phyloP scores from a whole-genome alignment of 305 asterid species.

The Fraxinus angustifolia region DNA sequence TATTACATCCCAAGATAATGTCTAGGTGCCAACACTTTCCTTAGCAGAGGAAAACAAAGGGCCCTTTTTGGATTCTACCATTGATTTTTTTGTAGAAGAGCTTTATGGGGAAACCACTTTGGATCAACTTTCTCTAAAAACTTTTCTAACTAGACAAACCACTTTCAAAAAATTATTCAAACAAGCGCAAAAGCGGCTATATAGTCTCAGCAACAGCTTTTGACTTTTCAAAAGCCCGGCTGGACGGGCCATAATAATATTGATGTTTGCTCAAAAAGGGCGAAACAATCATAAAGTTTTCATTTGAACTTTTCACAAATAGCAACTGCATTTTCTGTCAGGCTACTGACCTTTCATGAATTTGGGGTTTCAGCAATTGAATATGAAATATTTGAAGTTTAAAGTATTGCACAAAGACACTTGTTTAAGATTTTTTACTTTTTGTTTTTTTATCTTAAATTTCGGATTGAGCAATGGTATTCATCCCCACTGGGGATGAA shows the following conservation, averaged over 20 bases:
- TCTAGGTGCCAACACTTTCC: not conserved
- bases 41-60: not conserved
- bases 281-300: not conserved
- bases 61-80: not conserved
- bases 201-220: not conserved
- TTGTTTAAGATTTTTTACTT: not conserved
- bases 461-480: too few relatives aligned
- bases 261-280: not conserved
- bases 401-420: not conserved
- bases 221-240: not conserved
- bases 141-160: not conserved
- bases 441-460: not conserved
- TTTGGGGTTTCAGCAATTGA: not conserved
- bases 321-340: not conserved
- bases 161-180: not conserved
- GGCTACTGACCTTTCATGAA: not conserved
- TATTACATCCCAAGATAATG: not conserved
- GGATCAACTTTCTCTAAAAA: not conserved
- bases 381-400: not conserved
- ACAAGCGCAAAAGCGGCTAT: not conserved
- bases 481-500: too few relatives aligned
- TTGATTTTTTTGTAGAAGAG: not conserved
- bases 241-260: not conserved
- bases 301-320: not conserved
- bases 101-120: not conserved